These are phyloP conservation scores for Clavaria fumosa DNA, from an alignment of 768 basidiomycete genomes.

Conservation along the genomic window DNA sequence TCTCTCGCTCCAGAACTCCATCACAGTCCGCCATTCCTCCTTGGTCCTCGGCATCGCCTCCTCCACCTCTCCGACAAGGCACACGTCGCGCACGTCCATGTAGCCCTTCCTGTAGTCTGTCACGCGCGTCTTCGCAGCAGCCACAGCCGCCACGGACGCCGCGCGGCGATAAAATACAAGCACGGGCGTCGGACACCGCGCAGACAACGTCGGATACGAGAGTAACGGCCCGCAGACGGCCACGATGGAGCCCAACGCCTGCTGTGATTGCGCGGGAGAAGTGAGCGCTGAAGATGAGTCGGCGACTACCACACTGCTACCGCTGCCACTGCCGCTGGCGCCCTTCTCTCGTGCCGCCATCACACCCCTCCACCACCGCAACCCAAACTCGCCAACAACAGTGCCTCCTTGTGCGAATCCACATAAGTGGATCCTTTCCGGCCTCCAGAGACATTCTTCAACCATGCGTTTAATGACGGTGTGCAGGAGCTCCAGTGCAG, in stretches of 20 bases:
- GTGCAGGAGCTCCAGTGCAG: conserved; percentile 41
- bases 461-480: conserved; percentile 41
- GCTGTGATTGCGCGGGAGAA: background rate
- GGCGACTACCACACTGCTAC: too few species aligned
- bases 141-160: conserved; percentile 29
- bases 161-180: conserved; percentile 41
- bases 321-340: background rate
- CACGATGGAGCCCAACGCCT: conserved; percentile 45
- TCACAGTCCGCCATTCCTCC: conserved; percentile 72
- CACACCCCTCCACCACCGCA: conserved; percentile 38
- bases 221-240: conserved; percentile 60
- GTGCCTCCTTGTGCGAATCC: conserved; percentile 83
- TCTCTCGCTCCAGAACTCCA: conserved; percentile 74
- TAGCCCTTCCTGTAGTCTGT: conserved; percentile 60
- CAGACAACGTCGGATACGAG: conserved; percentile 53
- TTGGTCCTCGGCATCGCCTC: conserved; percentile 61
- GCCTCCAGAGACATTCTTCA: conserved; percentile 47
- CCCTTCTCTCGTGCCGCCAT: conserved; percentile 10
- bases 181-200: conserved; percentile 41
- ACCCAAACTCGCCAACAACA: conserved; percentile 52
- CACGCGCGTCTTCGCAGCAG: conserved; percentile 29
- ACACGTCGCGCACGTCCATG: conserved; percentile 30
- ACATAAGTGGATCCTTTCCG: conserved; percentile 62
- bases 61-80: conserved; percentile 24
- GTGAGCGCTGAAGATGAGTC: too few species aligned